Percentiles rank a stretch among this genome's conserved stretches.
These are phyloP conservation scores for Platanus orientalis DNA, from an alignment of 164 flowering plant species.

Conservation along the genomic window DNA sequence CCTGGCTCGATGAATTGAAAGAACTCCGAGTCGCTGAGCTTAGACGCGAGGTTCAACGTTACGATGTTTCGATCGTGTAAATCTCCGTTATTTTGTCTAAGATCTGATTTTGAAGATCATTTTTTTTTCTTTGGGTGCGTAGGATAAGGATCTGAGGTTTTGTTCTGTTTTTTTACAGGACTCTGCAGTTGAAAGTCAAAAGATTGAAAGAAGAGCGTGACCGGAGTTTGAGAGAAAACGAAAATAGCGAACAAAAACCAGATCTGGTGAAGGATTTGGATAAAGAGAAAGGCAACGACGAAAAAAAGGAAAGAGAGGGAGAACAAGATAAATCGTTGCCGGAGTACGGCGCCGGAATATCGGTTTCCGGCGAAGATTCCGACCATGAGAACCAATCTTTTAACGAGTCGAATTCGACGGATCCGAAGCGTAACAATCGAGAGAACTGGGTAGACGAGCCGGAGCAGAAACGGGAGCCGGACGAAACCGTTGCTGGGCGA, in stretches of 20 bases:
- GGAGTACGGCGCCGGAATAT: constrained; percentile 12
- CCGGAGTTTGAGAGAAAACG: constrained; percentile 19
- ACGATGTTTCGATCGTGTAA: constrained; percentile 86
- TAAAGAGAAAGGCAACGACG: constrained; percentile 15
- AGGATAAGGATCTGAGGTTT: background rate
- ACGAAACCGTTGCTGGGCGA: constrained; percentile 9
- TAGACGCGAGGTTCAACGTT: constrained; percentile 53
- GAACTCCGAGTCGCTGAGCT: constrained; percentile 77
- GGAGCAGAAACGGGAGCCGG: constrained; percentile 19
- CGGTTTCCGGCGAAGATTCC: constrained; percentile 33
- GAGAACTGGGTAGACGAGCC: constrained; percentile 12
- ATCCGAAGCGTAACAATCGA: constrained; percentile 17
- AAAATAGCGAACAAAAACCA: constrained; percentile 23
- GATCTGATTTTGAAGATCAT: background rate
- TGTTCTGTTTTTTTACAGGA: constrained; percentile 35
- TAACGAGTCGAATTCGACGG: constrained; percentile 74
- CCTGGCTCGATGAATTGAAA: constrained; percentile 74
- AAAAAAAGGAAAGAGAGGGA: constrained; percentile 4
- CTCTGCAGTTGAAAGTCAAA: constrained; percentile 74
- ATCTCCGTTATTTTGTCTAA: background rate
- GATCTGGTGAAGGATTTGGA: constrained; percentile 43
- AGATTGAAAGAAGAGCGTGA: constrained; percentile 67
- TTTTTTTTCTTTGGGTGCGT: background rate
- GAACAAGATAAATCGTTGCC: constrained; percentile 14
- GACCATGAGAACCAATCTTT: constrained; percentile 62